Conservation (phyloP, 768 basidiomycete genomes). For the Naematelia encephala region DNA sequence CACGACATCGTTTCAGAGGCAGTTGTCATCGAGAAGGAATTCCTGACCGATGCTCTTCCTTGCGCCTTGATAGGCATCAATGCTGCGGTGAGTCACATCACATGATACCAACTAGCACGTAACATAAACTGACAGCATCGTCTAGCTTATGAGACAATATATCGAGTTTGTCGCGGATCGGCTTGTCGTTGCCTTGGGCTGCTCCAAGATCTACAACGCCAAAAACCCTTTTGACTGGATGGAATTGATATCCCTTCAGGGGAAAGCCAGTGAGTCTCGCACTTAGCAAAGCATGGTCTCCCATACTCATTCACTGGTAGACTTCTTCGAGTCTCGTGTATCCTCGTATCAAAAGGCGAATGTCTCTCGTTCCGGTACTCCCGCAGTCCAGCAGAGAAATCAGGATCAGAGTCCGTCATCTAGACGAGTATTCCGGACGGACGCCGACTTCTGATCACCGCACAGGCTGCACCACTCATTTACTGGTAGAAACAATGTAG, state of each 20-base stretch:
- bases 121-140: neutral
- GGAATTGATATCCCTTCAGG: slow-evolving; percentile 92
- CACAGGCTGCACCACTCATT: neutral
- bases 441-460: slow-evolving; percentile 51
- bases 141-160: slow-evolving; percentile 50
- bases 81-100: slow-evolving; percentile 25
- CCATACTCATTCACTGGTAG: slow-evolving; percentile 43
- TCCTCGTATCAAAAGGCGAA: slow-evolving; percentile 58
- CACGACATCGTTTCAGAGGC: slow-evolving; percentile 47
- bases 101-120: neutral
- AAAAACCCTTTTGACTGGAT: slow-evolving; percentile 57
- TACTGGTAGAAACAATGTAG: neutral
- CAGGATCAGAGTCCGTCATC: neutral
- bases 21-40: slow-evolving; percentile 50
- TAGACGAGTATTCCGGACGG: slow-evolving; percentile 47
- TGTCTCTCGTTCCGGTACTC: slow-evolving; percentile 43
- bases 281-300: neutral
- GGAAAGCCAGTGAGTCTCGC: slow-evolving; percentile 66
- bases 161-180: slow-evolving; percentile 51
- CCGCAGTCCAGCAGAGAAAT: slow-evolving; percentile 6
- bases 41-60: slow-evolving; percentile 49
- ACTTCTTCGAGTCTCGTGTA: slow-evolving; percentile 95
- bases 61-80: slow-evolving; percentile 49
- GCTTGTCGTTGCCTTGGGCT: slow-evolving; percentile 45
- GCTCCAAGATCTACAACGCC: slow-evolving; percentile 48